Evolutionary conservation across 768 basidiomycete genomes (phyloP).

Genomic region (Serendipita sp.): DNA sequence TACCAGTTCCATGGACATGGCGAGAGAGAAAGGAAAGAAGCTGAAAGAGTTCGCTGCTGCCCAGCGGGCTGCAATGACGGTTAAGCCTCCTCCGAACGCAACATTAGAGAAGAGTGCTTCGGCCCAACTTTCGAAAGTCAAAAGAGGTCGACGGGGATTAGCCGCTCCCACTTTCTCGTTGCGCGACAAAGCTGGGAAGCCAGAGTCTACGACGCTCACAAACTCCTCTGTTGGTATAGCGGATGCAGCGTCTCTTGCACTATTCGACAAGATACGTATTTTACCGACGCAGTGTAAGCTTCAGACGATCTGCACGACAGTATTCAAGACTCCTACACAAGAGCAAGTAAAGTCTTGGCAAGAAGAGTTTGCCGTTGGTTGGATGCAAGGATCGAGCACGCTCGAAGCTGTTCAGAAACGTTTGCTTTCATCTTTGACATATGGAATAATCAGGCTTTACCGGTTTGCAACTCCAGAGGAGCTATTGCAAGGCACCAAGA

Average conservation of each 20-base stretch:
- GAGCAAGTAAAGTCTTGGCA: constrained; percentile 13
- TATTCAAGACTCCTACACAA: constrained; percentile 9
- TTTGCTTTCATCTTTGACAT: constrained; percentile 15
- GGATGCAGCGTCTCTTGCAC: constrained; percentile 3
- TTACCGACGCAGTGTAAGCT: constrained; percentile 40
- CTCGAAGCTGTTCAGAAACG: constrained; percentile 35
- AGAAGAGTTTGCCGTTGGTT: constrained; percentile 43
- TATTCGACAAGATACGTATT: constrained; percentile 34
- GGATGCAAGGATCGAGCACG: constrained; percentile 42
- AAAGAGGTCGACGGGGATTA: constrained; percentile 42
- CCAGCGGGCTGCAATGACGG: neutral
- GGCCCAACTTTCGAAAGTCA: neutral
- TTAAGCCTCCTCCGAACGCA: constrained; percentile 28
- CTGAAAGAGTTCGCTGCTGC: constrained; percentile 25
- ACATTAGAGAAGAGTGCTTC: neutral
- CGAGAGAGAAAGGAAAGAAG: constrained; percentile 51
- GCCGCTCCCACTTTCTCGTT: constrained; percentile 52
- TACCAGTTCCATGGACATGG: constrained; percentile 41
- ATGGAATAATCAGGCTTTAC: neutral
- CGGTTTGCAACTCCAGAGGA: neutral
- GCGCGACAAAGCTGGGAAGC: constrained; percentile 14
- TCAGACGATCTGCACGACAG: constrained; percentile 32
- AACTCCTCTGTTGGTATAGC: constrained; percentile 9
- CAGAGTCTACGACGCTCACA: constrained; percentile 9
- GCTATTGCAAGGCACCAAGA: too few relatives aligned